A percentile compares a stretch with the other conserved stretches of the same genome.
Conservation (phyloP, 1,284 basidiomycete genomes). For the Veloporphyrellus conicus region DNA sequence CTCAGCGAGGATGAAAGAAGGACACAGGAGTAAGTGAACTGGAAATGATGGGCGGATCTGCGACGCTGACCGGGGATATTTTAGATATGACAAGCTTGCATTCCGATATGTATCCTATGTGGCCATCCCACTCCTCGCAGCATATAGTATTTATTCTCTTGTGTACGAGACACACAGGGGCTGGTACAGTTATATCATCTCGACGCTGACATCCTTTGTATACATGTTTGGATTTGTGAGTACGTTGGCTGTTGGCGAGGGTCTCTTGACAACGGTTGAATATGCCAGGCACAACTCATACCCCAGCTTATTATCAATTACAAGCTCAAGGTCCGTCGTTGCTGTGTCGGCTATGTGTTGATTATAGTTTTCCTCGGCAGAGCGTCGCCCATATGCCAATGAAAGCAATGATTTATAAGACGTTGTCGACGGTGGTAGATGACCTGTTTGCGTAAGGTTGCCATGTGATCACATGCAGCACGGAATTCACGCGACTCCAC, state of each 20-base stretch:
- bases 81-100: constrained; percentile 78
- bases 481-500: constrained; percentile 12
- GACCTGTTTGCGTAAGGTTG: constrained; percentile 81
- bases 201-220: constrained; percentile 82
- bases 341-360: constrained; percentile 15
- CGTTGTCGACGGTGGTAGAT: constrained; percentile 84
- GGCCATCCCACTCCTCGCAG: constrained; percentile 79
- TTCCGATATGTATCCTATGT: constrained; percentile 89
- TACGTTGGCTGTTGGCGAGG: constrained; percentile 20
- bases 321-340: constrained; percentile 74
- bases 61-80: constrained; percentile 11
- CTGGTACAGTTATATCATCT: constrained; percentile 94
- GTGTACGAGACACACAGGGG: constrained; percentile 86
- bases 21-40: constrained; percentile 81
- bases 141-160: constrained; percentile 86
- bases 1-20: constrained; percentile 92
- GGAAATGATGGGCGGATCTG: constrained; percentile 17
- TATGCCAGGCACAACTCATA: constrained; percentile 73
- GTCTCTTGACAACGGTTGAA: constrained; percentile 19
- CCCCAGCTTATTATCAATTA: constrained; percentile 96
- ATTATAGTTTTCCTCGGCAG: constrained; percentile 35
- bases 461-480: constrained; percentile 17
- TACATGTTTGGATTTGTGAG: constrained; percentile 96
- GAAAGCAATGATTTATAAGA: constrained; percentile 97
- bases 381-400: constrained; percentile 91